Evolutionary conservation across 805 yeast genomes (phyloP).

Genomic region (Yarrowia deformans): DNA sequence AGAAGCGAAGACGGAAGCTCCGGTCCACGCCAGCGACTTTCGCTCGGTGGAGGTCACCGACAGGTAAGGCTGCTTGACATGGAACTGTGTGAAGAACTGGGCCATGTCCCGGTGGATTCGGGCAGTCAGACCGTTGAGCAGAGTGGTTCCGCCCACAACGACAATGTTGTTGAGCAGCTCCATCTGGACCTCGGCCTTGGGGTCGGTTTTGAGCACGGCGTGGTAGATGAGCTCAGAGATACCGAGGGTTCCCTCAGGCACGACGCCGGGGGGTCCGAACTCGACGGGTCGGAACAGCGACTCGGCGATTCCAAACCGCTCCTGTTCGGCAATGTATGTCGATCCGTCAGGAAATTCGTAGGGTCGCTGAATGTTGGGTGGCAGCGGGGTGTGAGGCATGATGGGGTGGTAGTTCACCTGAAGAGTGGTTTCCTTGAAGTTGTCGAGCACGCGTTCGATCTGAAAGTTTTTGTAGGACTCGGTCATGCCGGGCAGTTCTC

Average conservation of each 20-base stretch:
- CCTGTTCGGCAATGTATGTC: slow-evolving; percentile 58
- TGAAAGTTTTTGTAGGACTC: slow-evolving; percentile 52
- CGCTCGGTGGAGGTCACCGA: slow-evolving; percentile 55
- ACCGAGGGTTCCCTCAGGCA: slow-evolving; percentile 58
- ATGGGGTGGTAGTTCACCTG: slow-evolving; percentile 54
- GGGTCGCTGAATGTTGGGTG: slow-evolving; percentile 52
- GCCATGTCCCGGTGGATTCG: slow-evolving; percentile 63
- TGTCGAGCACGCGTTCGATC: slow-evolving; percentile 54
- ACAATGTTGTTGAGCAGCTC: slow-evolving; percentile 58
- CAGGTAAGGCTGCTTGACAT: slow-evolving; percentile 53
- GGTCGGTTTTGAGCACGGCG: slow-evolving; percentile 57
- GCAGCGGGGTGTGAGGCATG: slow-evolving; percentile 49
- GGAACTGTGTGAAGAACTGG: slow-evolving; percentile 61
- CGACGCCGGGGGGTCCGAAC: slow-evolving; percentile 56
- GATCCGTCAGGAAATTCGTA: slow-evolving; percentile 69
- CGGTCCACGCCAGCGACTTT: slow-evolving; percentile 69
- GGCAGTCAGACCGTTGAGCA: slow-evolving; percentile 63
- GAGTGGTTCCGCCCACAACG: slow-evolving; percentile 67
- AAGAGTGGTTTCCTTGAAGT: slow-evolving; percentile 57
- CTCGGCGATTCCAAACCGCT: slow-evolving; percentile 65
- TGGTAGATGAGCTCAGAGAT: slow-evolving; percentile 56
- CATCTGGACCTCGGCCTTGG: slow-evolving; percentile 55
- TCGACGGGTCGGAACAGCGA: slow-evolving; percentile 72
- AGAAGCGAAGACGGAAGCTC: slow-evolving; percentile 72
- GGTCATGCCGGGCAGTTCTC: slow-evolving; percentile 50